Percentiles rank a stretch among this genome's conserved stretches.
Evolutionary conservation across 2,329 filamentous ascomycete genomes (phyloP).

Genomic region (Aspergillus sp.): DNA sequence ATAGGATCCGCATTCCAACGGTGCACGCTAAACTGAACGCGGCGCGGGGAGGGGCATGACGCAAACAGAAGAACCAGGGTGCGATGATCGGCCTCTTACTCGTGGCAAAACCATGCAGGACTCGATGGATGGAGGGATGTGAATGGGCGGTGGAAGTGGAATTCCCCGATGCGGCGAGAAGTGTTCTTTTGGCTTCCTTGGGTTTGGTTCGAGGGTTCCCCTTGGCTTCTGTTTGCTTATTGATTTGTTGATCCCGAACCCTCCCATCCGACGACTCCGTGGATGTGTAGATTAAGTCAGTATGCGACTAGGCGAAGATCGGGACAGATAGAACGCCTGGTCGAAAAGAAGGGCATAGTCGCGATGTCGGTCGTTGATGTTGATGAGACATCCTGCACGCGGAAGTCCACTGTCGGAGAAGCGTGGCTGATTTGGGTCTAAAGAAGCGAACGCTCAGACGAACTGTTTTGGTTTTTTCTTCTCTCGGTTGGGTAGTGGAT

Average conservation of each 20-base stretch:
- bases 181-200: neutral
- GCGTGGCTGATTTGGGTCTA: neutral
- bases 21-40: constrained; percentile 9
- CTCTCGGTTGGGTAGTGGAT: too few species aligned
- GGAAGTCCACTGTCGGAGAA: neutral
- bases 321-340: neutral
- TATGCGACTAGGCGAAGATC: neutral
- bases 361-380: too few species aligned
- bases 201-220: neutral
- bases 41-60: constrained; percentile 6
- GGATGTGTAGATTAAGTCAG: too few species aligned
- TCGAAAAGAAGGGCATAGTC: neutral
- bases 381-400: neutral
- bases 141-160: neutral
- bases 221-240: neutral
- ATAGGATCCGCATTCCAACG: neutral
- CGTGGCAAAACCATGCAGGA: neutral
- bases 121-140: neutral
- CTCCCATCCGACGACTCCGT: too few species aligned
- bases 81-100: neutral
- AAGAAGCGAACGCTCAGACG: neutral
- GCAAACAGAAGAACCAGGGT: constrained; percentile 6
- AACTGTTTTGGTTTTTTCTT: too few species aligned
- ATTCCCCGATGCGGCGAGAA: neutral
- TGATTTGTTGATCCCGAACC: neutral